A percentile compares a stretch with the other conserved stretches of the same genome.
Evolutionary conservation across 73 alveolate genomes (phyloP).

Genomic region (Paramecium pentaurelia): DNA sequence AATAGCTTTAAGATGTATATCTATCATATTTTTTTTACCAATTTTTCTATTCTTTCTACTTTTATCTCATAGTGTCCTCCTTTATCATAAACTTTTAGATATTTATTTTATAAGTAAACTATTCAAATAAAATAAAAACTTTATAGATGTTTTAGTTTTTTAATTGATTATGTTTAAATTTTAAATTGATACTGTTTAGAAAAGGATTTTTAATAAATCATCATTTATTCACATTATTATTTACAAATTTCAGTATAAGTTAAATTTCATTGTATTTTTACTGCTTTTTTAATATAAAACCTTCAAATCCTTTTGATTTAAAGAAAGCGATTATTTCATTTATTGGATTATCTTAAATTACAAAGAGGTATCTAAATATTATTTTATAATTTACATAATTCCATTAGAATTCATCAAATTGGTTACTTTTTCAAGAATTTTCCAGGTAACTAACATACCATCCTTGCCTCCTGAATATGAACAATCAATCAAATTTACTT

Average conservation of each 20-base stretch:
- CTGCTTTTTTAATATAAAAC: neutral
- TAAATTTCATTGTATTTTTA: constrained; percentile 6
- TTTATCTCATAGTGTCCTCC: too few relatives aligned
- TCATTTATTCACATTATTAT: neutral
- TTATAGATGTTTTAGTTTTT: too few relatives aligned
- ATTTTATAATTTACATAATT: neutral
- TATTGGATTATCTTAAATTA: neutral
- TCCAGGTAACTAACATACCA: constrained; percentile 52
- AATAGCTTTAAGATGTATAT: too few relatives aligned
- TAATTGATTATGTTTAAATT: neutral
- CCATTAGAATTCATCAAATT: constrained; percentile 10
- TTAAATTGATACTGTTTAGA: neutral
- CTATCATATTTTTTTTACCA: too few relatives aligned
- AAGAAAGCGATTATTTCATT: neutral
- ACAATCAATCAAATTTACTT: constrained; percentile 49
- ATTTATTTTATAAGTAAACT: too few relatives aligned
- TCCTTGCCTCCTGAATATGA: constrained; percentile 61
- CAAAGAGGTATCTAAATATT: neutral
- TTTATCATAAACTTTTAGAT: too few relatives aligned
- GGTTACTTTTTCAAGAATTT: neutral
- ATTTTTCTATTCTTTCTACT: too few relatives aligned
- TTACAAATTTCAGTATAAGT: neutral
- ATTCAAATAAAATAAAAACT: too few relatives aligned
- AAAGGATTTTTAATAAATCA: neutral
- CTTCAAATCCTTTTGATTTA: neutral